Evolutionary conservation across 2,329 filamentous ascomycete species (phyloP), one percentile per base, ranked within the genome.

Genomic region (Pezicula rhizophila): DNA sequence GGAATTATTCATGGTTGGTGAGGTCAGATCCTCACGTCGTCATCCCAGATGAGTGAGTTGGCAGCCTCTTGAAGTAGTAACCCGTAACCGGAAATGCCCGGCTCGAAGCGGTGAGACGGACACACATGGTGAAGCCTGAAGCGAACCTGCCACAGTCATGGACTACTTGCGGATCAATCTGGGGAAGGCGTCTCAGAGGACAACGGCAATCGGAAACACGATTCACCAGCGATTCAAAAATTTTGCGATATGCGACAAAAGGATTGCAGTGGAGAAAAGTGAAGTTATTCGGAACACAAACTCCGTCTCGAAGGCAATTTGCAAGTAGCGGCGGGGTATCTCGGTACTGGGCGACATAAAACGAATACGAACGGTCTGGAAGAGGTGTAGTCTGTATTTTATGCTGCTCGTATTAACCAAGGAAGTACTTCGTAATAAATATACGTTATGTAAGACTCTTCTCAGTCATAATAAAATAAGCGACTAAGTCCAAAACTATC

Each of bases 1-100:
- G 47, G 42, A 45, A 38, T 45, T 50, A 41, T 34, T 42, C 47
- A 38, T 37, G 42, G 48, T 46, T 37, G 42, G 48, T 46, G 49
- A 17, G 14, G 18, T 42, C 11, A 31, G 20, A 26, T 23, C 25
- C 5, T 12, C n/a, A 23, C 23, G 23, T 20, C 25, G 14, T 12
- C n/a, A 23, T 20, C 17, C 6, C 17, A 40, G 38, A 23, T 40
- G 23, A 23, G 23, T 26, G 40, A 42, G 40, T 23, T 23, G 25
- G 40, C 40, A 42, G n/a, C 20, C 20, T 14, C 25, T 25, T 25
- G 25, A n/a, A 25, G n/a, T 38, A 42, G n/a, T 38, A 42, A 23
- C n/a, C 20, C 31, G n/a, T 38, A 42, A 23, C n/a, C 20, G 25
- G 40, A n/a, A 26, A 11, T 14, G 40, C 18, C 20, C 20, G 25